These are phyloP conservation scores for Colletotrichum filicis DNA, from an alignment of 2,329 filamentous ascomycete genomes.

Conservation along the genomic window DNA sequence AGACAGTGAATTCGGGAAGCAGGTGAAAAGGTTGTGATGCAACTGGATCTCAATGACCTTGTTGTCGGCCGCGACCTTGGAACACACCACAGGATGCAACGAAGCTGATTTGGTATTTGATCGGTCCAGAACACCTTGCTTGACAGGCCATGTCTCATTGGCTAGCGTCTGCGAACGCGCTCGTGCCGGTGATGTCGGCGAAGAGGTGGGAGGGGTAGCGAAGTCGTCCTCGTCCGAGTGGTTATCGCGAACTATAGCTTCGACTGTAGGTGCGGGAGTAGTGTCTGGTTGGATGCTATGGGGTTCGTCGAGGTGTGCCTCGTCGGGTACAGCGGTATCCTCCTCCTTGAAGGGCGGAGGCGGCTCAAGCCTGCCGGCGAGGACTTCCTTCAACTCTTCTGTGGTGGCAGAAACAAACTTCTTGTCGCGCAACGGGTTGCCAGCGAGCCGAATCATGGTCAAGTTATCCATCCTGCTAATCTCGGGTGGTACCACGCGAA, in stretches of 20 bases:
- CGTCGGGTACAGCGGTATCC: constrained; percentile 34
- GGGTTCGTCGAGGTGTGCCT: constrained; percentile 39
- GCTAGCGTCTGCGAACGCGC: constrained; percentile 60
- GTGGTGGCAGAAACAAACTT: constrained; percentile 85
- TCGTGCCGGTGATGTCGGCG: constrained; percentile 59
- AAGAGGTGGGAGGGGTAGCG: constrained; percentile 67
- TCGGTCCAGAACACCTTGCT: constrained; percentile 72
- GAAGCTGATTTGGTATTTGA: constrained; percentile 73
- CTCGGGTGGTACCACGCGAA: constrained; percentile 78
- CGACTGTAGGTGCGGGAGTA: constrained; percentile 14
- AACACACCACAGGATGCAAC: constrained; percentile 67
- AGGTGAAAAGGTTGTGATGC: constrained; percentile 79
- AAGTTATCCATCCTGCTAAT: constrained; percentile 84
- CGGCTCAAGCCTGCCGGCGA: constrained; percentile 75
- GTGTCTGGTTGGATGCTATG: constrained; percentile 17
- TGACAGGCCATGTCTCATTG: constrained; percentile 64
- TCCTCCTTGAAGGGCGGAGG: constrained; percentile 53
- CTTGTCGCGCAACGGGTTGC: constrained; percentile 91
- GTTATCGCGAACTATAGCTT: constrained; percentile 53
- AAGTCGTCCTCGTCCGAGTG: constrained; percentile 66
- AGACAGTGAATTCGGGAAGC: constrained; percentile 76
- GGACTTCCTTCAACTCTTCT: constrained; percentile 81
- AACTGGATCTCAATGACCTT: constrained; percentile 71
- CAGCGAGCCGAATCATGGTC: constrained; percentile 79
- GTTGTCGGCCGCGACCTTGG: constrained; percentile 63